Percentiles rank a stretch among this genome's conserved stretches.
Conservation (phyloP, 2,329 filamentous ascomycete genomes). For the Onygena corvina region DNA sequence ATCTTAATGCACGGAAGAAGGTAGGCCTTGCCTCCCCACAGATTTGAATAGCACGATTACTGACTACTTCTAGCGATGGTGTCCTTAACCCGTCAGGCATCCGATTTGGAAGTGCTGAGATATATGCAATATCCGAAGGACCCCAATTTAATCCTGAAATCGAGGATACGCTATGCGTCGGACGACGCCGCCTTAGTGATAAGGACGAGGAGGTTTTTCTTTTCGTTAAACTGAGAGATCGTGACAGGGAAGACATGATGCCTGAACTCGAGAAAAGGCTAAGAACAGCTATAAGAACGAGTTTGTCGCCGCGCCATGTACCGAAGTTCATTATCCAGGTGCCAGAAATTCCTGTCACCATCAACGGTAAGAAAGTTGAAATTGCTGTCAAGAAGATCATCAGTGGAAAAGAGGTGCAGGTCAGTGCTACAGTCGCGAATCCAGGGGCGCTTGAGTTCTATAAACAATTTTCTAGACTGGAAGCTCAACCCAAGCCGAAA, state of each 20-base stretch:
- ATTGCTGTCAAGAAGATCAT: conserved; percentile 34
- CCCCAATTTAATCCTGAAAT: conserved; percentile 28
- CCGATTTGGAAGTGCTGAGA: conserved; percentile 37
- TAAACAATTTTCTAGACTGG: conserved; percentile 19
- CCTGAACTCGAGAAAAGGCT: conserved; percentile 15
- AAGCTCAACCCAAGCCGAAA: conserved; percentile 12
- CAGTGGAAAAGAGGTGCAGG: conserved; percentile 28
- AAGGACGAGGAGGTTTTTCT: conserved; percentile 32
- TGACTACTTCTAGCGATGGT: conserved; percentile 26
- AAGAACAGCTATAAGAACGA: conserved; percentile 18
- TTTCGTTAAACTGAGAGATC: conserved; percentile 28
- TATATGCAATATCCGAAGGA: conserved; percentile 39
- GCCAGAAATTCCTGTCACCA: conserved; percentile 33
- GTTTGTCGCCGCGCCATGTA: conserved; percentile 29
- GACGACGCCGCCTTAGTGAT: conserved; percentile 27
- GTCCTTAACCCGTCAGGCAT: conserved; percentile 39
- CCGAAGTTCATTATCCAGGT: conserved; percentile 31
- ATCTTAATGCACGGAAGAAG: conserved; percentile 35
- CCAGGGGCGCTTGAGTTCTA: conserved; percentile 28
- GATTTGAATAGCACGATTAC: not conserved
- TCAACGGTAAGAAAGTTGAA: conserved; percentile 40
- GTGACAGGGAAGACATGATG: conserved; percentile 19
- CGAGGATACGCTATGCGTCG: conserved; percentile 30
- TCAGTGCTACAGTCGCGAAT: conserved; percentile 32
- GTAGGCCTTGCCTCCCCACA: conserved; percentile 12